Conservation (phyloP, 306 rosid species). For the Acacia melanoxylon region DNA sequence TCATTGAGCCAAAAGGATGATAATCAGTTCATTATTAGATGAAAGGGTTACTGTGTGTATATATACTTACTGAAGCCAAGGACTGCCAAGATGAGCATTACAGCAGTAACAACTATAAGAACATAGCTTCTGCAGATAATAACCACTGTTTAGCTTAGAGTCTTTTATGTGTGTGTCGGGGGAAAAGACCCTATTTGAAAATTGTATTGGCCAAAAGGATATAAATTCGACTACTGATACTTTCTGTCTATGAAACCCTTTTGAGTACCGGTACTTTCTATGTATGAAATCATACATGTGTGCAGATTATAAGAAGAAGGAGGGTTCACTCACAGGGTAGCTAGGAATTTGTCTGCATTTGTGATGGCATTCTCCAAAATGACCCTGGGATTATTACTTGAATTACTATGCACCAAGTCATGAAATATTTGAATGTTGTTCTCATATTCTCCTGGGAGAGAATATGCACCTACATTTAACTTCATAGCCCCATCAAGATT, state of each 20-base stretch:
- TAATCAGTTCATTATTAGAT: background rate
- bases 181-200: too few relatives aligned
- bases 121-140: slow-evolving; percentile 42
- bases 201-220: too few relatives aligned
- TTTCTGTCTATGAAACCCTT: too few relatives aligned
- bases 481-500: slow-evolving; percentile 25
- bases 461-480: background rate
- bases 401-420: background rate
- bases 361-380: background rate
- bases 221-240: too few relatives aligned
- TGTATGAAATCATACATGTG: too few relatives aligned
- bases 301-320: background rate
- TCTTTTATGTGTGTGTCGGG: too few relatives aligned
- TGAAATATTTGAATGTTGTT: background rate
- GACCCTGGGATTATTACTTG: background rate
- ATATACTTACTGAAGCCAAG: slow-evolving; percentile 58
- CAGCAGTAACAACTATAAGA: slow-evolving; percentile 36
- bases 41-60: background rate
- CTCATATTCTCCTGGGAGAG: slow-evolving; percentile 30
- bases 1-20: background rate
- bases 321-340: slow-evolving; percentile 12
- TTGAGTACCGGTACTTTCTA: too few relatives aligned
- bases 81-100: slow-evolving; percentile 48
- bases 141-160: background rate
- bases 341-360: background rate